Conservation (phyloP, 1,284 basidiomycete genomes). For the Ganoderma meredithae region DNA sequence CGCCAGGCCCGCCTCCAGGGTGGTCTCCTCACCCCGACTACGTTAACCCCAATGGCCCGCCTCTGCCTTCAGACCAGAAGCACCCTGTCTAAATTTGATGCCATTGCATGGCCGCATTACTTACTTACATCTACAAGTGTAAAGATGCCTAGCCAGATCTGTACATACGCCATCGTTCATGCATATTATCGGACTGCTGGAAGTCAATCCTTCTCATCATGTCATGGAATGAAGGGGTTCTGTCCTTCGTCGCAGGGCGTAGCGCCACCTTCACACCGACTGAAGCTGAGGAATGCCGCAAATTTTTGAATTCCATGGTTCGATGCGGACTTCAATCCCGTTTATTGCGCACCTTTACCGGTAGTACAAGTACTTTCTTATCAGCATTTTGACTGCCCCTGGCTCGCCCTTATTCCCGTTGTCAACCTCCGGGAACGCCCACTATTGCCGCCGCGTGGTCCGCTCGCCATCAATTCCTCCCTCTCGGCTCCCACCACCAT, state of each 20-base stretch:
- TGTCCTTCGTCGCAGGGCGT: background rate
- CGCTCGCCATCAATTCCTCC: slow-evolving; percentile 30
- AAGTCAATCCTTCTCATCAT: background rate
- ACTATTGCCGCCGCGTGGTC: slow-evolving; percentile 30
- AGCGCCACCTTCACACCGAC: background rate
- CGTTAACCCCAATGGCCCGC: slow-evolving; percentile 31
- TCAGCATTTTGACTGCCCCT: slow-evolving; percentile 12
- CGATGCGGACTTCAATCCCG: slow-evolving; percentile 9
- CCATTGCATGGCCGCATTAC: background rate
- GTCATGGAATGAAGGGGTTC: background rate
- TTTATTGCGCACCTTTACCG: slow-evolving; percentile 15
- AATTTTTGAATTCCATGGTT: background rate
- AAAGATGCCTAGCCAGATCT: background rate
- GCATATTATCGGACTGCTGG: slow-evolving; percentile 1
- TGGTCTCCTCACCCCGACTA: slow-evolving; percentile 27
- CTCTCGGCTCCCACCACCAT: slow-evolving; percentile 34
- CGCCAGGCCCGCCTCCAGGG: slow-evolving; percentile 13
- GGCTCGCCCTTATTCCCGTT: slow-evolving; percentile 18
- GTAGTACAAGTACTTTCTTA: background rate
- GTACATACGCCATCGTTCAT: slow-evolving; percentile 1
- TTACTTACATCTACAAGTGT: background rate
- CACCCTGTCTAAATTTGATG: background rate
- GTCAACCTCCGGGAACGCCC: slow-evolving; percentile 26
- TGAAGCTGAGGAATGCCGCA: background rate
- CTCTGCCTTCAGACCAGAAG: slow-evolving; percentile 19